Evolutionary conservation across 345 rosid genomes (phyloP), one percentile per base, ranked within the genome.

Genomic region (Euphorbia lathyris): DNA sequence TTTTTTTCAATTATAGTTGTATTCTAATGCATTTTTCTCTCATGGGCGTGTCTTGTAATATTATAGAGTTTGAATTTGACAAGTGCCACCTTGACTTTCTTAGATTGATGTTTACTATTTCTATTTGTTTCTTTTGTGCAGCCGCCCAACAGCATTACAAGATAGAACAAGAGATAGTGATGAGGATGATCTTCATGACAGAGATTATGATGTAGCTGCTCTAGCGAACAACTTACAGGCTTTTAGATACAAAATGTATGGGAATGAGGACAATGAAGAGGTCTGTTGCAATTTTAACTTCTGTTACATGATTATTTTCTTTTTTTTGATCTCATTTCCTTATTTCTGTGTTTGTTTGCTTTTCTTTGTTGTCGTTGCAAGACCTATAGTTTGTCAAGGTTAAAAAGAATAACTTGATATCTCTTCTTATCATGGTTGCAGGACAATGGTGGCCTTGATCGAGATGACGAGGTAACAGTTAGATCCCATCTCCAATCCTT

Each of bases 191-290:
- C 80, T 86, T 71, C 96, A 86, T 70, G 97, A 91, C 74, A 85
- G 97, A 76, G 96, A 92, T 74, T 95, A 90, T 81, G 96, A 92
- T 83, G 97, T 95, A 79, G 94, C 96, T 47, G 94, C 96, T 76
- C 85, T 95, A 62, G 96, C 99, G 4, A 95, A 90, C 77, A 89
- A 92, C 76, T 77, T 95, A 77, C 94, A 95, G 80, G 92, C 97
- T 76, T 90, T 92, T 77, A 87, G 86, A 70, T 92, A 95, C 84
- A 87, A 91, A 79, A 90, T 87, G 52, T 92, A 95, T 65, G 98
- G 91, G 82, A 92, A 87, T 58, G 87, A 84, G 66, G 94, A 86
- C 56, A 78, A 83, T 61, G 97, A 91, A 85, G 97, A 90, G 92
- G 99, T 92, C 68, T 47, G 56, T 68, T 29, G 5, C 45, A 48